Evolutionary conservation across 768 basidiomycete genomes (phyloP).

Genomic region (Calocera viscosa): DNA sequence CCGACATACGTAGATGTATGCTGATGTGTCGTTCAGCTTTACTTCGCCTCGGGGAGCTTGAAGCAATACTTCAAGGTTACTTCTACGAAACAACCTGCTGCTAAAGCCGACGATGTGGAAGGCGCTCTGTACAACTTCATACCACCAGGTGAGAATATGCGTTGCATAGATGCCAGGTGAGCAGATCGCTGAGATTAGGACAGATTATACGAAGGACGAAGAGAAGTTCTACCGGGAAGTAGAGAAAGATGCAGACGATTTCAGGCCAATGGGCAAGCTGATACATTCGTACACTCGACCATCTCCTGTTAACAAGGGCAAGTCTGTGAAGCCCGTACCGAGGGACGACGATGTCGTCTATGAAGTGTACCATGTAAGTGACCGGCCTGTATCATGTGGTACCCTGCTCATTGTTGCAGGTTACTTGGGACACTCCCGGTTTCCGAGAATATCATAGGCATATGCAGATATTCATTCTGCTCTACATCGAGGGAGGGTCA

Average conservation of each 20-base stretch:
- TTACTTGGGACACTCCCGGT: constrained; percentile 72
- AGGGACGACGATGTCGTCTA: constrained; percentile 56
- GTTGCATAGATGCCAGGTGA: neutral
- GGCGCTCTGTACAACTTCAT: constrained; percentile 64
- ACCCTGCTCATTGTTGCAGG: constrained; percentile 32
- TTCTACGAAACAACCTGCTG: constrained; percentile 46
- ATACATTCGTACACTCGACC: constrained; percentile 67
- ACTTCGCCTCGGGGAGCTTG: constrained; percentile 80
- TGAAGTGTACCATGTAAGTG: constrained; percentile 81
- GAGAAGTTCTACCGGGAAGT: constrained; percentile 54
- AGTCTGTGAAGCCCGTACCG: constrained; percentile 36
- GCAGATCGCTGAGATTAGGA: neutral
- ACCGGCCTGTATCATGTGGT: constrained; percentile 1
- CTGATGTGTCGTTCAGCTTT: constrained; percentile 39
- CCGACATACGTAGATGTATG: neutral
- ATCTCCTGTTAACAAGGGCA: constrained; percentile 33
- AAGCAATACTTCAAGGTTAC: constrained; percentile 57
- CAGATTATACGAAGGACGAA: constrained; percentile 62
- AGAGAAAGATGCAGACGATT: constrained; percentile 61
- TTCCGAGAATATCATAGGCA: constrained; percentile 82
- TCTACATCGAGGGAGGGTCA: constrained; percentile 92
- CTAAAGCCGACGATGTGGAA: constrained; percentile 79
- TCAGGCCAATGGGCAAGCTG: constrained; percentile 63
- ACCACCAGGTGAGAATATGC: constrained; percentile 43
- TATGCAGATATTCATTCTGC: constrained; percentile 87